phyloP scores from a whole-genome alignment of 208 protist genomes.

The Lotmaria passim region DNA sequence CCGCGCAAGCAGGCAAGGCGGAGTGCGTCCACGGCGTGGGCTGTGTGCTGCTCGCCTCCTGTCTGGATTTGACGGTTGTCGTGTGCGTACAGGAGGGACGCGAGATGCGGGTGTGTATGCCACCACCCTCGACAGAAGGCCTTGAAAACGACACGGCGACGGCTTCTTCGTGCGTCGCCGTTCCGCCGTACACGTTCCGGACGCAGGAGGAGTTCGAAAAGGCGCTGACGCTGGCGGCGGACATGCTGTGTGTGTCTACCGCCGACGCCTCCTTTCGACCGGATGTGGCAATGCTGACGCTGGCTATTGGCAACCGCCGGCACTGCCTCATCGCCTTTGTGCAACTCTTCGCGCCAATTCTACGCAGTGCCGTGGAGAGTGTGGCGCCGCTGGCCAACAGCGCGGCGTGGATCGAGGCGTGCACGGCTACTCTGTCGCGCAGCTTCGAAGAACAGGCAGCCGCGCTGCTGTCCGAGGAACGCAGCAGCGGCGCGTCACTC shows the following conservation, averaged over 20 bases:
- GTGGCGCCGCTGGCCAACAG: slow-evolving; percentile 50
- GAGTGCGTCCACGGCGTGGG: slow-evolving; percentile 65
- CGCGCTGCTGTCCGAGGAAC: neutral
- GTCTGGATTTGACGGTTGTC: slow-evolving; percentile 65
- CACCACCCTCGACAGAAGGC: neutral
- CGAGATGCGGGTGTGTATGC: slow-evolving; percentile 31
- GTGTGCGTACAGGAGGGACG: slow-evolving; percentile 30
- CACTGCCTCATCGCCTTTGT: slow-evolving; percentile 58
- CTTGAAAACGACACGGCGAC: neutral
- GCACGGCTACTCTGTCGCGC: slow-evolving; percentile 19
- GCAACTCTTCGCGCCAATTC: slow-evolving; percentile 53
- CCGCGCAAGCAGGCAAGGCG: slow-evolving; percentile 28
- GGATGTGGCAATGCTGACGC: slow-evolving; percentile 51
- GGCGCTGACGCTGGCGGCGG: slow-evolving; percentile 65
- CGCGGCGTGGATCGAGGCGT: slow-evolving; percentile 43
- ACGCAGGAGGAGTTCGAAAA: slow-evolving; percentile 54
- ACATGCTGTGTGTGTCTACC: slow-evolving; percentile 64
- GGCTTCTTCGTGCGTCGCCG: slow-evolving; percentile 23
- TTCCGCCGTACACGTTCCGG: slow-evolving; percentile 42
- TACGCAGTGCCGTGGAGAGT: slow-evolving; percentile 32
- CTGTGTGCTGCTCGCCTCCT: slow-evolving; percentile 62
- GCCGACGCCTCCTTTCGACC: slow-evolving; percentile 39
- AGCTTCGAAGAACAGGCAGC: slow-evolving; percentile 1
- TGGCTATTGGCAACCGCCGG: slow-evolving; percentile 47
- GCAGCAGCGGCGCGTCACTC: slow-evolving; percentile 7